These are phyloP conservation scores for Hypocreales sp. DNA, from an alignment of 2,329 filamentous ascomycete genomes.

Conservation along the genomic window DNA sequence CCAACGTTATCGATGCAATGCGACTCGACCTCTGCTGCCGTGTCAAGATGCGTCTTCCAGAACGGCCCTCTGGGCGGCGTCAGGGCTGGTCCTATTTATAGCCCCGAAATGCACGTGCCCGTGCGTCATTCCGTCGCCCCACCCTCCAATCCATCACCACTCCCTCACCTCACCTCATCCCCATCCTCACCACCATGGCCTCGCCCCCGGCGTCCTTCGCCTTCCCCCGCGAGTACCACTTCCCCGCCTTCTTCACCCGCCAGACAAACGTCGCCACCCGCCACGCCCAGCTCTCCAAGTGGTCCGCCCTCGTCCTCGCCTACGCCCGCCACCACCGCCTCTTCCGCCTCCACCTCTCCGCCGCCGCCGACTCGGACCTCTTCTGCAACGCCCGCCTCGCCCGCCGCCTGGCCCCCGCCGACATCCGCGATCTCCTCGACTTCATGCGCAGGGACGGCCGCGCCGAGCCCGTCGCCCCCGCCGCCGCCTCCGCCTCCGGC, in stretches of 20 bases:
- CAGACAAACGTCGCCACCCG: conserved; percentile 61
- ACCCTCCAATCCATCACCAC: too few relatives aligned
- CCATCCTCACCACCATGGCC: too few relatives aligned
- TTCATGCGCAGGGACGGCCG: conserved; percentile 43
- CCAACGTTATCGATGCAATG: too few relatives aligned
- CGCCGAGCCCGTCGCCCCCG: conserved; percentile 46
- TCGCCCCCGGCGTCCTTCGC: conserved; percentile 20
- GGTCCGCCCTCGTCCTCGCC: conserved; percentile 69
- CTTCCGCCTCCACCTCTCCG: conserved; percentile 54
- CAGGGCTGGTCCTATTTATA: too few relatives aligned
- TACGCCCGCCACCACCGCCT: conserved; percentile 70
- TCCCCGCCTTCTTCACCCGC: conserved; percentile 74
- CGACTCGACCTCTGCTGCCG: too few relatives aligned
- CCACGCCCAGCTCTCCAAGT: conserved; percentile 66
- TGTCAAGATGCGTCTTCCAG: too few relatives aligned
- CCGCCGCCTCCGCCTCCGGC: too few relatives aligned
- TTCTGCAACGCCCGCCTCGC: conserved; percentile 42
- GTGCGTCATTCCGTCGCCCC: too few relatives aligned
- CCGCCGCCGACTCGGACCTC: conserved; percentile 36
- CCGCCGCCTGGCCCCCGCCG: conserved; percentile 31
- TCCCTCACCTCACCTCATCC: too few relatives aligned
- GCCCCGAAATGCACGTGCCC: too few relatives aligned
- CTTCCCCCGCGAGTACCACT: conserved; percentile 53
- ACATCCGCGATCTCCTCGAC: conserved; percentile 42
- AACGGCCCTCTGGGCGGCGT: too few relatives aligned